Conservation (phyloP, 148 eudicot species). For the Pouteria glomerata region DNA sequence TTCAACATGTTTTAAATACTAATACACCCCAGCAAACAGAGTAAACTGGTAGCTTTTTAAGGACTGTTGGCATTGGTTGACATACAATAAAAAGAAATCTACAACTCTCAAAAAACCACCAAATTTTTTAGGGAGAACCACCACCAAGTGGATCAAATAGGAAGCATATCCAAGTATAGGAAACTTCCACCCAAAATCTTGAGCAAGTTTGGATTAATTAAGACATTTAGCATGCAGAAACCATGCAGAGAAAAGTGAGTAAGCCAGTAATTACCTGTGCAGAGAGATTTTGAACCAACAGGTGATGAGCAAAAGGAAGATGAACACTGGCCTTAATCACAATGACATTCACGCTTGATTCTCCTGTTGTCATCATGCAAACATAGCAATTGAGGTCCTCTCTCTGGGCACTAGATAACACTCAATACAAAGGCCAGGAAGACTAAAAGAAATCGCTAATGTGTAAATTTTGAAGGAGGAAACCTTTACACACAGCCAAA, state of each 20-base stretch:
- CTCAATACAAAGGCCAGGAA: not conserved
- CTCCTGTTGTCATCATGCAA: conserved; percentile 41
- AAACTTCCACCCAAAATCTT: not conserved
- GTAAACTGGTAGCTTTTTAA: not conserved
- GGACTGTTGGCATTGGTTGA: not conserved
- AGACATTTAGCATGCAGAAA: not conserved
- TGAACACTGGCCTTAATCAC: conserved; percentile 80
- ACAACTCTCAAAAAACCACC: not conserved
- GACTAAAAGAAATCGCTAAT: not conserved
- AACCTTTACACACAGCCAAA: not conserved
- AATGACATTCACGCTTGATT: conserved; percentile 55
- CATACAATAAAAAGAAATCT: not conserved
- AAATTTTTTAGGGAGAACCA: not conserved
- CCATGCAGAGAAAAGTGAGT: not conserved
- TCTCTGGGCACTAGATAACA: not conserved
- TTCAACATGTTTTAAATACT: not conserved
- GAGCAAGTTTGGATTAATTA: not conserved
- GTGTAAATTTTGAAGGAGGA: not conserved
- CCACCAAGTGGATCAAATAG: not conserved
- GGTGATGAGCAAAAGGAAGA: conserved; percentile 67
- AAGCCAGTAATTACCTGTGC: conserved; percentile 48
- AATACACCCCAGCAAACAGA: not conserved
- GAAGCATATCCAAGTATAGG: not conserved
- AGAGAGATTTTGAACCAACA: conserved; percentile 84
- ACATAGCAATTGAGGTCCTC: conserved; percentile 8